A percentile compares a stretch with the other conserved stretches of the same genome.
Conservation (phyloP, 805 yeast species). For the Candida verbasci region DNA sequence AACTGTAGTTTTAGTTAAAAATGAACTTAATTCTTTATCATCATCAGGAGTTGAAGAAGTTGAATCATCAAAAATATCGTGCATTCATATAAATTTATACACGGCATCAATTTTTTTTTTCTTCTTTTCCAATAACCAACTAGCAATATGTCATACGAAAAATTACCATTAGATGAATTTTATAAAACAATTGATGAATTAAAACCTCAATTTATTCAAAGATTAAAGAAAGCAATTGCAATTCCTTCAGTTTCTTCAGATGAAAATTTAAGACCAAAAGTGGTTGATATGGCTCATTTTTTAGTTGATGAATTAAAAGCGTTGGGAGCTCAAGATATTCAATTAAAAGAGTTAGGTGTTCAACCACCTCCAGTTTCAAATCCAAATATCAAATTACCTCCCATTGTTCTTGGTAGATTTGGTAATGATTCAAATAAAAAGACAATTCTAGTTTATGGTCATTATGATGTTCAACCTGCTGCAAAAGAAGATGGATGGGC, state of each 20-base stretch:
- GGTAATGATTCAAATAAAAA: conserved; percentile 82
- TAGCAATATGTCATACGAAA: conserved; percentile 31
- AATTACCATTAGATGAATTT: conserved; percentile 39
- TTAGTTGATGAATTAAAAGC: conserved; percentile 61
- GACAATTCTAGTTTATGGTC: conserved; percentile 90
- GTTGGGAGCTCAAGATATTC: conserved; percentile 80
- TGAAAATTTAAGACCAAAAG: conserved; percentile 81
- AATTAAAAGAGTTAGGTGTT: conserved; percentile 74
- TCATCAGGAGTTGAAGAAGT: conserved; percentile 3
- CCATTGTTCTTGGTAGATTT: conserved; percentile 85
- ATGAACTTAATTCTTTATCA: too few relatives aligned
- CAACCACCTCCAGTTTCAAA: conserved; percentile 90
- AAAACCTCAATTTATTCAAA: conserved; percentile 66
- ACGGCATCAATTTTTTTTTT: background rate
- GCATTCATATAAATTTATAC: conserved; percentile 1
- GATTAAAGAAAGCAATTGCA: conserved; percentile 80
- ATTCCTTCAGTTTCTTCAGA: conserved; percentile 95
- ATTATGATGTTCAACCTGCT: conserved; percentile 99
- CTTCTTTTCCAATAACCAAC: conserved; percentile 1
- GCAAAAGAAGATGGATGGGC: conserved; percentile 89
- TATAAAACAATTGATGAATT: conserved; percentile 67
- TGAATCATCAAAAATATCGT: conserved; percentile 2
- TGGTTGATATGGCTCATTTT: conserved; percentile 85
- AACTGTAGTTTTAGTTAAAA: too few relatives aligned
- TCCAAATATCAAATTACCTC: conserved; percentile 73